Evolutionary conservation across 495 filamentous ascomycete genomes (phyloP), one percentile per base, ranked within the genome.

Genomic region (Penicillium flavigenum): DNA sequence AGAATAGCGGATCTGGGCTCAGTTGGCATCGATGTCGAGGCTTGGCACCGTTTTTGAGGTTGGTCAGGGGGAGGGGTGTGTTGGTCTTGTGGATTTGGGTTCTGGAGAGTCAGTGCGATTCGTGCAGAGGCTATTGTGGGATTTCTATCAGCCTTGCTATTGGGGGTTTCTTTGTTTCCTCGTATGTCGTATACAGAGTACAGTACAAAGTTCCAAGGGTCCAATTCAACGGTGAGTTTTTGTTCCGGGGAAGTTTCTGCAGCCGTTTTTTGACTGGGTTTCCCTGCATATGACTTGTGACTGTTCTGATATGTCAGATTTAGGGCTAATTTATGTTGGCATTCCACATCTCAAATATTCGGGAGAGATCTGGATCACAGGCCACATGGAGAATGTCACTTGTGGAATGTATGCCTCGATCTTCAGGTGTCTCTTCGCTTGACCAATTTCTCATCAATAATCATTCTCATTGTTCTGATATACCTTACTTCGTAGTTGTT

Each of bases 11-110:
- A 63, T 66, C 63, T 61, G 39, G 63, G 55, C 58, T 45, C 14
- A 38, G 32, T 38, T 22, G 31, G 19, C 20, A 34, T 47, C 57
- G 42, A 47, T 41, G 39, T 12, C 39, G n/a, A 61, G 48, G 50
- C 64, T 64, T 62, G 64, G 59, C 64, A 54, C 58, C 51, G 52
- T 48, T 59, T 57, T 45, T 61, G 61, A 61, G 64, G 59, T 56
- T 67, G 59, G 60, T 62, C 59, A 64, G 57, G 58, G 58, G 50
- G 27, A 51, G 31, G 44, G 36, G 51, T 45, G 10, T 43, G 43
- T 20, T 42, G 48, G 43, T n/a, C 2, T 27, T 47, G 16, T 47
- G 27, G 46, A 31, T 31, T 47, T n/a, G 26, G 19, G 47, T 24
- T 51, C 48, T 51, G 29, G 12, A 12, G 39, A 51, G 16, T 17